A percentile compares a stretch with the other conserved stretches of the same genome.
These are phyloP conservation scores for Suillus fuscotomentosus DNA, from an alignment of 768 basidiomycete species.

Conservation along the genomic window DNA sequence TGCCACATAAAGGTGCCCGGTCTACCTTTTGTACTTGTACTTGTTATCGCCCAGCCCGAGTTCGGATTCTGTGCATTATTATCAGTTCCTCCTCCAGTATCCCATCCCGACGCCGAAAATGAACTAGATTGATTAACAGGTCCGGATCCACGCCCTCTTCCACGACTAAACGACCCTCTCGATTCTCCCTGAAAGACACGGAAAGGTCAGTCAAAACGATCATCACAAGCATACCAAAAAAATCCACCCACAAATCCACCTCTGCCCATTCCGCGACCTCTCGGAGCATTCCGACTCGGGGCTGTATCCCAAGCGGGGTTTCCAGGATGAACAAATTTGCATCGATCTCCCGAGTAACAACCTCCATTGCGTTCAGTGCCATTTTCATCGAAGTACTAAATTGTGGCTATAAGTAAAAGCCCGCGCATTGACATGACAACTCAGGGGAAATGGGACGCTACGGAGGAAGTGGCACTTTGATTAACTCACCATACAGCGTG, in stretches of 20 bases:
- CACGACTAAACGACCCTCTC: constrained; percentile 9
- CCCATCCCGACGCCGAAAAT: constrained; percentile 3
- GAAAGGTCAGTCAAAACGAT: neutral
- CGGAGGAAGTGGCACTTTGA: neutral
- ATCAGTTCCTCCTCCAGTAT: constrained; percentile 1
- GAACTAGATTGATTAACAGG: neutral
- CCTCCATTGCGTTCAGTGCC: constrained; percentile 27
- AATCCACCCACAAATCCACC: constrained; percentile 16
- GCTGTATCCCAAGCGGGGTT: constrained; percentile 23
- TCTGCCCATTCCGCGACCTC: constrained; percentile 12
- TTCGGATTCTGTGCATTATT: neutral
- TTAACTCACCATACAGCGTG: neutral
- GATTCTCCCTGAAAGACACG: constrained; percentile 8
- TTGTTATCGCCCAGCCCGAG: neutral
- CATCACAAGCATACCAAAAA: neutral
- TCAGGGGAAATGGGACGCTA: neutral
- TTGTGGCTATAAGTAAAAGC: constrained; percentile 2
- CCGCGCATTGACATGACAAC: neutral
- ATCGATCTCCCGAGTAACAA: constrained; percentile 24
- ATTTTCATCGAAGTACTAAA: constrained; percentile 29
- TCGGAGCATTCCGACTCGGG: constrained; percentile 5
- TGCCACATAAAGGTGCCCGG: neutral
- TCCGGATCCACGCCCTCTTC: constrained; percentile 5
- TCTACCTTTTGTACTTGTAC: neutral
- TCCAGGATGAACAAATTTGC: constrained; percentile 31